Base-by-base conservation (phyloP, 192 early-diverging fungal species). In the Linnemannia elongata region DNA sequence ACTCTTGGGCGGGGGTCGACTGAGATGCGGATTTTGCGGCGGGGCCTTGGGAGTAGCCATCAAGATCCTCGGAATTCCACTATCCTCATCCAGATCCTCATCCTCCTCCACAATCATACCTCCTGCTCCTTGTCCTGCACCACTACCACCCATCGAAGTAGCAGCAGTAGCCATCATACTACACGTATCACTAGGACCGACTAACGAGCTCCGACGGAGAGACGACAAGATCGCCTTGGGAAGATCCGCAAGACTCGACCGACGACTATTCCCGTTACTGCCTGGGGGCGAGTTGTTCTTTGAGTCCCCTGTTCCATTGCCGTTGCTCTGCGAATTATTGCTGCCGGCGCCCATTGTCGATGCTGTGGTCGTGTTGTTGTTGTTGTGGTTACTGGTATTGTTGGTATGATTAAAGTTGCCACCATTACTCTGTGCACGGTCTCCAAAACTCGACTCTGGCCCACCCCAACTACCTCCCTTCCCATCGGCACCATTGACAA, bases 241-340 rank as follows among this genome's bases (percentile, higher is more conserved):
- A 20, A 85, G 33, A 41, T 85, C 83, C 1, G 57, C 45, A 33
- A 86, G 22, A 69, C 84, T 86, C 4, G 84, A 69, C 22, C 84
- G 78, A 20, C 76, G 77, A 24, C 74, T 69, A 24, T 71, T 15
- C 0, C 44, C 70, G n/a, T 72, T 80, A 18, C 72, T 80, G 3
- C 76, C 44, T 41, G 74, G 69, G 5, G 75, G 45, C 3, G 81
- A 73, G 1, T 3, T 18, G 17, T 77, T 75, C 54, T 69, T 75
- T 3, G 13, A 47, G 8, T 74, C 45, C 45, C 24, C 60, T 12
- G 41, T 20, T 7, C 8, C 41, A 45, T 33, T 77, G 42, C 24
- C 70, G 63, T 41, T 57, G 17, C 63, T 78, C 8, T 54, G 33
- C 5, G 20, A 52, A 52, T 52, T 52, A 52, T 4, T 22, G 49